Evolutionary conservation across 768 basidiomycete species (phyloP), one percentile per base, ranked within the genome.

Genomic region (Nidularia sp.): DNA sequence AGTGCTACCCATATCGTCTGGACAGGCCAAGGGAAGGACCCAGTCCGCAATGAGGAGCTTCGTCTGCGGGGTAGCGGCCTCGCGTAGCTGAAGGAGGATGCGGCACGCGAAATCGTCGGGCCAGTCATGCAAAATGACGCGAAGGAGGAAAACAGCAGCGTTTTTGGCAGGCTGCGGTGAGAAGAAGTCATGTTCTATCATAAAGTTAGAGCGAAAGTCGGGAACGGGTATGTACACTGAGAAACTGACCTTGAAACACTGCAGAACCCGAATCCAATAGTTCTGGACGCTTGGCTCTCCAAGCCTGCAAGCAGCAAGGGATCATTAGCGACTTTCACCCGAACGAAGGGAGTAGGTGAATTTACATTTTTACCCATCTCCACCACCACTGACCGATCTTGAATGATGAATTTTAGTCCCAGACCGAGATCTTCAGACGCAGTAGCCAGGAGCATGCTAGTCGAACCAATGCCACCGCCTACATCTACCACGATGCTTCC

Each of bases 91-190:
- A 13, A 76, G 58, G 4, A 80, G 69, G 41, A 81, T 78, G 47
- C 63, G 62, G 33, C 73, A 70, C 18, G 80, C 81, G 56, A 70
- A 76, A 1, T 69, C 70, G 55, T 90, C 85, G 1, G 87, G 83
- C 88, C 89, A 90, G 60, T 92, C 89, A 58, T 92, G 89, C 34
- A 88, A 71, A 36, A 90, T 78, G 15, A 84, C 82, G 22, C 88
- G 80, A 32, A 90, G 70, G 34, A 90, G 71, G 61, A 84, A 92
- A 5, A 89, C 81, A 0, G 85, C 78, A 53, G 85, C 73, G 49
- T 78, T 58, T 51, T 59, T 64, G 48, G 72, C 61, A 2, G 78
- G 78, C 60, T 91, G 89, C 0, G 81, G 77, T 3, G 73, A 77
- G 63, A 91, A 90, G 62, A 90, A 91, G 67, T 90, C 86, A 58